Evolutionary conservation across 495 filamentous ascomycete genomes (phyloP).

Genomic region (Lentithecium fluviatile): DNA sequence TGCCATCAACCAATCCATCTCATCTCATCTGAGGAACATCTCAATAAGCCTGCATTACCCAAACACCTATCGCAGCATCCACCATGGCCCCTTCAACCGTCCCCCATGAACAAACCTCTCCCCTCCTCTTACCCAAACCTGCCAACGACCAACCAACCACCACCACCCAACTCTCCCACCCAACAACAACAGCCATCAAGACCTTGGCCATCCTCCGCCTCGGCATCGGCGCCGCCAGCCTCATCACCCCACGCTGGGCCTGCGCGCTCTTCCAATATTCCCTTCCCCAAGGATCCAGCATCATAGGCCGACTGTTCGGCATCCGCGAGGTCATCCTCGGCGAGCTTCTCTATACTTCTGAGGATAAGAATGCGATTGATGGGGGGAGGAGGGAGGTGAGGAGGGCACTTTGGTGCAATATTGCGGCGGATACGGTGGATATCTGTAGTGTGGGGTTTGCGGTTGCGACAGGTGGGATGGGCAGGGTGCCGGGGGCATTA

Average conservation of each 20-base stretch:
- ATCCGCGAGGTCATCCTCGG: constrained; percentile 29
- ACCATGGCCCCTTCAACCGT: constrained; percentile 2
- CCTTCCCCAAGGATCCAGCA: neutral
- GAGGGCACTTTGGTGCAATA: constrained; percentile 26
- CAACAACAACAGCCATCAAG: constrained; percentile 18
- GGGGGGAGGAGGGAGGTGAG: constrained; percentile 23
- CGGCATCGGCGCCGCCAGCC: constrained; percentile 12
- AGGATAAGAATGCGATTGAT: constrained; percentile 6
- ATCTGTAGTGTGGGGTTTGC: constrained; percentile 6
- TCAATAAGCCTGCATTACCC: neutral
- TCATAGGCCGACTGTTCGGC: constrained; percentile 28
- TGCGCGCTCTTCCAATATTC: constrained; percentile 20
- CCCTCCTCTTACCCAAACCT: constrained; percentile 5
- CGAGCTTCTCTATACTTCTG: constrained; percentile 27
- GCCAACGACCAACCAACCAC: constrained; percentile 4
- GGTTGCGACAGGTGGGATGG: constrained; percentile 16
- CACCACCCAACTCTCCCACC: neutral
- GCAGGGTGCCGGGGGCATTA: constrained; percentile 1
- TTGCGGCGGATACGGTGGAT: constrained; percentile 22
- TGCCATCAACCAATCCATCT: too few relatives aligned
- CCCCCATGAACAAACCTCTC: constrained; percentile 2
- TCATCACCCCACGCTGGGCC: constrained; percentile 23
- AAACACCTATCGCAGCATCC: neutral
- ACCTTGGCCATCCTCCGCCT: constrained; percentile 20
- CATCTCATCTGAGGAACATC: too few relatives aligned